Percentiles rank a stretch among this genome's conserved stretches.
Evolutionary conservation across 331 rosid species (phyloP).

Genomic region (Rhamnella rubrinervis): DNA sequence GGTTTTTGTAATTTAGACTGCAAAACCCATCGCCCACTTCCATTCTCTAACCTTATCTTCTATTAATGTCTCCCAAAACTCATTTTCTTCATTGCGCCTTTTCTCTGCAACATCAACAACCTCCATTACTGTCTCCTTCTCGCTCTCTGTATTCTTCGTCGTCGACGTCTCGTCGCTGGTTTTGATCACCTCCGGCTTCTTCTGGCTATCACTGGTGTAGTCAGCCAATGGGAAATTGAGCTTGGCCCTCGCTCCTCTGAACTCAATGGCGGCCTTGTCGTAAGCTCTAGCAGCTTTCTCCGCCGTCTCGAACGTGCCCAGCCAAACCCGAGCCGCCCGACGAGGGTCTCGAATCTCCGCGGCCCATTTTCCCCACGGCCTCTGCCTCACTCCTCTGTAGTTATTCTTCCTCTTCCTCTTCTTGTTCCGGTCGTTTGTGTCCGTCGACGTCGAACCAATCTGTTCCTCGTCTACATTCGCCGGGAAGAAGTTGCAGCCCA

Average conservation of each 20-base stretch:
- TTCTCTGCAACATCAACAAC: neutral
- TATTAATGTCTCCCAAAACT: neutral
- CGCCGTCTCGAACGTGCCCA: conserved; percentile 56
- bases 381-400: conserved; percentile 67
- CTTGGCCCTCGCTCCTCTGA: conserved; percentile 50
- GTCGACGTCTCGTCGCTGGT: too few relatives aligned
- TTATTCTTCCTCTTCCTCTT: conserved; percentile 18
- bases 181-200: too few relatives aligned
- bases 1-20: too few relatives aligned
- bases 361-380: conserved; percentile 79
- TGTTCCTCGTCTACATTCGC: neutral
- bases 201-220: neutral
- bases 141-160: neutral
- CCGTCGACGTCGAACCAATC: neutral
- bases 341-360: conserved; percentile 62
- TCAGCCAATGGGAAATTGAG: conserved; percentile 43
- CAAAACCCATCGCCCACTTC: neutral
- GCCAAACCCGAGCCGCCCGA: conserved; percentile 46
- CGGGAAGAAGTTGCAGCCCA: conserved; percentile 44
- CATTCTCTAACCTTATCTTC: neutral
- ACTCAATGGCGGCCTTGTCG: conserved; percentile 54
- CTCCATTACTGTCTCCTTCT: neutral
- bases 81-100: neutral
- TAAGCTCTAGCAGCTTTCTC: conserved; percentile 62
- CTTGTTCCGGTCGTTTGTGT: neutral